Evolutionary conservation across 2,329 filamentous ascomycete species (phyloP), one percentile per base, ranked within the genome.

Genomic region (Leptoxyphium fumago): DNA sequence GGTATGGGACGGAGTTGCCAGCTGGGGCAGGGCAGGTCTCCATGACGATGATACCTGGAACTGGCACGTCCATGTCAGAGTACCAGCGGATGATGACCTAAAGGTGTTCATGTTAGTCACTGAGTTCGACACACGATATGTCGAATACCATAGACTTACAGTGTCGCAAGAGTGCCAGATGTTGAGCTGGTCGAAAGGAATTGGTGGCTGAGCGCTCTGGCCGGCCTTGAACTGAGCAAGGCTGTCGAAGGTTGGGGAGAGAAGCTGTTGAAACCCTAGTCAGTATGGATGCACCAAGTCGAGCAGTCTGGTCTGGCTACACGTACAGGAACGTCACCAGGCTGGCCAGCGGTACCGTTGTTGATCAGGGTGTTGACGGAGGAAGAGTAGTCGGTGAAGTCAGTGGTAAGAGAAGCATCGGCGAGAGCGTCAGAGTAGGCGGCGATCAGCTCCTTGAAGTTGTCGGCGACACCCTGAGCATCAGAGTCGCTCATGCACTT

Each of bases 291-390:
- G 21, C 21, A 26, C 21, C 21, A 26, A 26, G 21, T 3, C 21
- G 3, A 4, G 21, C 21, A 26, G 21, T 26, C 21, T 7, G 21
- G 7, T 26, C 21, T 26, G 21, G 21, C 7, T 7, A 26, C 21
- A 26, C 32, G 5, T 36, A 36, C 32, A 36, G 32, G 32, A 36
- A 36, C 9, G 32, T 36, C 32, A 36, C 32, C 32, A 46, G 53
- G 38, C 49, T 47, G 40, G 29, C 53, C 55, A 26, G 52, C 52
- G 29, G 43, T 39, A 34, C 55, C 55, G 46, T 56, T 47, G 52
- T 57, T 55, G 49, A 61, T 61, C 13, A 61, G 43, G 7, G 55
- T 54, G 49, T 59, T 61, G 49, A 59, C 58, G 45, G 51, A 52
- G 43, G 57, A 55, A 39, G 55, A 53, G 46, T 58, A 59, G 51